Base-by-base conservation (phyloP, 768 basidiomycete species). In the Collybia mongolica region DNA sequence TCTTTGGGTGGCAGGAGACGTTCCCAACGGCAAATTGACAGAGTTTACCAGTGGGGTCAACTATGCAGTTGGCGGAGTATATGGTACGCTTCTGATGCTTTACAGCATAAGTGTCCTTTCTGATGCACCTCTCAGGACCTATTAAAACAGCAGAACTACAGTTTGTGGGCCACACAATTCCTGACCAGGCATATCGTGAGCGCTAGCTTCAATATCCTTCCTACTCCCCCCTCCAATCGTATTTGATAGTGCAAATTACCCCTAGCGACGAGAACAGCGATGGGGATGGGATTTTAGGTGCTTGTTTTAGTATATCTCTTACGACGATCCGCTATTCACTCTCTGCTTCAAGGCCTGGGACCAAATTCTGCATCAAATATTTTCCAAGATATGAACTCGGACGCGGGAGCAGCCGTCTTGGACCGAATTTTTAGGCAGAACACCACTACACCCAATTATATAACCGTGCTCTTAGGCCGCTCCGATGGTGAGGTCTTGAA, bases 341-440 rank as follows among this genome's bases (percentile, higher is more conserved):
- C 43, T 76, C 76, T 9, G 60, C n/a, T 79, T 26, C 61, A 78
- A 59, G 84, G 86, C 2, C 76, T 88, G 2, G 88, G 89, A 0
- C 84, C 80, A 39, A 81, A 74, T 62, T 70, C 68, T n/a, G 80
- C 72, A 35, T 88, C 80, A 2, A 69, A 61, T 26, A 65, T 88
- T 46, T 66, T 73, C 47, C 39, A 58, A 39, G 54, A 64, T 22
- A 59, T 75, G 12, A 54, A 65, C 6, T 56, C 66, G 20, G 39
- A 69, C 11, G 59, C 65, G 0, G 85, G 81, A 3, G 76, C 80
- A 52, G 68, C 83, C 0, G 72, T 83, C 29, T 70, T 88, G 7
- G 82, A 87, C 66, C 75, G 81, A 39, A 82, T 88, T 53, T 90
- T 91, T 62, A 61, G 66, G 6, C 77, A 82, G 55, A 75, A 88